A percentile compares a stretch with the other conserved stretches of the same genome.
These are phyloP conservation scores for Aspergillus campestris DNA, from an alignment of 495 filamentous ascomycete species.

Conservation along the genomic window DNA sequence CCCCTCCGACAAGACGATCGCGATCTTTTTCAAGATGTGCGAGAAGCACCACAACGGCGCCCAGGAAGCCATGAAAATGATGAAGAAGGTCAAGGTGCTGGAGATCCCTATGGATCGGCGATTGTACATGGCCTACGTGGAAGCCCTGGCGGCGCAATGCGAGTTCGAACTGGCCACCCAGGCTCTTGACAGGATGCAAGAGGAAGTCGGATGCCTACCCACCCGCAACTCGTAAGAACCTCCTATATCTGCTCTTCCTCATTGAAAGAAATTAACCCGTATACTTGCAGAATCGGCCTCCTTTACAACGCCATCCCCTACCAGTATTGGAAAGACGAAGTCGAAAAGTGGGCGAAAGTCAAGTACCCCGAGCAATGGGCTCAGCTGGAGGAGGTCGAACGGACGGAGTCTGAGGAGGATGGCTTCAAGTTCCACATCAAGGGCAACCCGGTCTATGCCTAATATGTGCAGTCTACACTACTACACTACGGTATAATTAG, in stretches of 20 bases:
- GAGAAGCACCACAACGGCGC: slow-evolving; percentile 55
- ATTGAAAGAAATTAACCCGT: background rate
- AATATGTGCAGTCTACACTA: too few species aligned
- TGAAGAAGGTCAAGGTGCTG: slow-evolving; percentile 62
- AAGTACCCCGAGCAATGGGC: slow-evolving; percentile 62
- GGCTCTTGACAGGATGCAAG: slow-evolving; percentile 56
- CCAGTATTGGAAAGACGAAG: slow-evolving; percentile 49
- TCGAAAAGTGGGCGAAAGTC: slow-evolving; percentile 62
- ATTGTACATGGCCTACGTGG: slow-evolving; percentile 66
- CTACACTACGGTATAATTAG: too few species aligned
- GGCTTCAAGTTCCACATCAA: slow-evolving; percentile 25
- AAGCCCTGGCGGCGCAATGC: slow-evolving; percentile 61
- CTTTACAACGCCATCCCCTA: slow-evolving; percentile 64
- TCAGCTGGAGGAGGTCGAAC: slow-evolving; percentile 36
- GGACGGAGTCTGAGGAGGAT: slow-evolving; percentile 28
- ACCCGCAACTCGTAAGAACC: slow-evolving; percentile 59
- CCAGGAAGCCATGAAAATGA: slow-evolving; percentile 59
- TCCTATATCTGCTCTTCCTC: background rate
- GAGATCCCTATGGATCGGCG: slow-evolving; percentile 64
- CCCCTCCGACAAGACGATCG: slow-evolving; percentile 68
- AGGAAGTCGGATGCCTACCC: slow-evolving; percentile 53
- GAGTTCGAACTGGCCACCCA: slow-evolving; percentile 55
- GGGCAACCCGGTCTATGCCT: background rate
- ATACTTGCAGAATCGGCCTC: slow-evolving; percentile 50
- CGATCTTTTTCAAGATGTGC: slow-evolving; percentile 69